Conservation (phyloP, 257 asterid genomes). For the Penstemon davidsonii region DNA sequence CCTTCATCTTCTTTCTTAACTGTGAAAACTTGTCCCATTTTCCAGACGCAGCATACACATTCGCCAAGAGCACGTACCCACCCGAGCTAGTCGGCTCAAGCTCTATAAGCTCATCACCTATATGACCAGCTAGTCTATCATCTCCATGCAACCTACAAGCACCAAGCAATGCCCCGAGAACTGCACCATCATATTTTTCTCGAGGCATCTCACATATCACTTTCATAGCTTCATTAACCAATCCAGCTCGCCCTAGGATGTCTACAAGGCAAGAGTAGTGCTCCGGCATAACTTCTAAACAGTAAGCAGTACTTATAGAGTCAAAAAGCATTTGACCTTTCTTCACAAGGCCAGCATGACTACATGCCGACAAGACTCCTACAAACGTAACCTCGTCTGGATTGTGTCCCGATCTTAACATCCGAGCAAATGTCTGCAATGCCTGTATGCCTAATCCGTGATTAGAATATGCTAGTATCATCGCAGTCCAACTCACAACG, state of each 20-base stretch:
- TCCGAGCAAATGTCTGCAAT: slow-evolving; percentile 51
- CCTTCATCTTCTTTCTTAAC: slow-evolving; percentile 57
- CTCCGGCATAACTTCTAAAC: slow-evolving; percentile 48
- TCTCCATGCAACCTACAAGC: slow-evolving; percentile 55
- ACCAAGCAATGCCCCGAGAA: slow-evolving; percentile 63
- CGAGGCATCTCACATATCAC: slow-evolving; percentile 55
- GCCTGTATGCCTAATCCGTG: slow-evolving; percentile 58
- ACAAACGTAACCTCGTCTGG: slow-evolving; percentile 55
- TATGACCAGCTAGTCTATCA: slow-evolving; percentile 38
- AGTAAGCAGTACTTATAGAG: slow-evolving; percentile 49
- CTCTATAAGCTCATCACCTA: slow-evolving; percentile 49
- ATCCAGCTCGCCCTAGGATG: slow-evolving; percentile 41
- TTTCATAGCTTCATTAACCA: slow-evolving; percentile 42
- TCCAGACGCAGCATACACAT: slow-evolving; percentile 54
- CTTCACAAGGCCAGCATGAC: slow-evolving; percentile 63
- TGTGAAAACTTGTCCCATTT: slow-evolving; percentile 58
- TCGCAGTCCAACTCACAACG: slow-evolving; percentile 59
- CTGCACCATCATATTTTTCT: slow-evolving; percentile 49
- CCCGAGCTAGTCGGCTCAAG: slow-evolving; percentile 57
- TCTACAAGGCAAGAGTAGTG: slow-evolving; percentile 53
- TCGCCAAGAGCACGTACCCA: slow-evolving; percentile 50
- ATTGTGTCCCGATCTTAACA: slow-evolving; percentile 47
- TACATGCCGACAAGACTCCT: slow-evolving; percentile 66
- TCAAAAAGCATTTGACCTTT: slow-evolving; percentile 59
- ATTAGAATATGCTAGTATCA: slow-evolving; percentile 55